Percentiles rank a stretch among this genome's conserved stretches.
Conservation (phyloP, 257 asterid species). For the Solanum pinnatisectum region DNA sequence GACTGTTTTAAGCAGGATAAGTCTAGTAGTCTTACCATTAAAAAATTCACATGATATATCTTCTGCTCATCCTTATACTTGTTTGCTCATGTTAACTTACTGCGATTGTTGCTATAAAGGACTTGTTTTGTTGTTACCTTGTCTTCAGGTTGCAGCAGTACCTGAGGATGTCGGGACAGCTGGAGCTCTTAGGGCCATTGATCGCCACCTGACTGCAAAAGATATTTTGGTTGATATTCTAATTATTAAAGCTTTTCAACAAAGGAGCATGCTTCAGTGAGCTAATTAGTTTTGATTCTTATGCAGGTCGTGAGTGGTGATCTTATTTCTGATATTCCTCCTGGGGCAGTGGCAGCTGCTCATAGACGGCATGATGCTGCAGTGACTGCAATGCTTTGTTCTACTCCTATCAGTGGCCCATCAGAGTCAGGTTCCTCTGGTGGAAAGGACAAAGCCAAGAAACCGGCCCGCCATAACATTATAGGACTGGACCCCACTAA, state of each 20-base stretch:
- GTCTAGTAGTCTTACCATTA: not conserved
- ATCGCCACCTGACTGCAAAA: constrained; percentile 72
- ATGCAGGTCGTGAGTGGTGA: constrained; percentile 95
- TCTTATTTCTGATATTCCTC: constrained; percentile 82
- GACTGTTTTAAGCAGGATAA: not conserved
- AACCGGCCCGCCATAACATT: constrained; percentile 61
- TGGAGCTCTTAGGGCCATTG: constrained; percentile 88
- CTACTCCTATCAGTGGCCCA: constrained; percentile 79
- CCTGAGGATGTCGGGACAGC: constrained; percentile 97
- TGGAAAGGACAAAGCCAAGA: constrained; percentile 86
- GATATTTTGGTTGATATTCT: constrained; percentile 69
- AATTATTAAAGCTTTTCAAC: constrained; percentile 1
- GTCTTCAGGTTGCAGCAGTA: constrained; percentile 83
- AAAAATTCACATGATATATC: not conserved
- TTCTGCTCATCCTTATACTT: not conserved
- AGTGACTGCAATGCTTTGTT: constrained; percentile 94
- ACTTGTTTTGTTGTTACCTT: not conserved
- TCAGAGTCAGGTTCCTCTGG: constrained; percentile 82
- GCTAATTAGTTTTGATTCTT: constrained; percentile 12
- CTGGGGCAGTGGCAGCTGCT: constrained; percentile 92
- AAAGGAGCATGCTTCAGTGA: not conserved
- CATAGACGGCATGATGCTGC: constrained; percentile 93
- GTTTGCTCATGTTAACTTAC: not conserved
- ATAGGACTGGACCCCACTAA: constrained; percentile 90
- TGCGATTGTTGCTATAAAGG: not conserved